Evolutionary conservation across 2,329 filamentous ascomycete species (phyloP), one percentile per base, ranked within the genome.

Genomic region (Elsinoe batatas): DNA sequence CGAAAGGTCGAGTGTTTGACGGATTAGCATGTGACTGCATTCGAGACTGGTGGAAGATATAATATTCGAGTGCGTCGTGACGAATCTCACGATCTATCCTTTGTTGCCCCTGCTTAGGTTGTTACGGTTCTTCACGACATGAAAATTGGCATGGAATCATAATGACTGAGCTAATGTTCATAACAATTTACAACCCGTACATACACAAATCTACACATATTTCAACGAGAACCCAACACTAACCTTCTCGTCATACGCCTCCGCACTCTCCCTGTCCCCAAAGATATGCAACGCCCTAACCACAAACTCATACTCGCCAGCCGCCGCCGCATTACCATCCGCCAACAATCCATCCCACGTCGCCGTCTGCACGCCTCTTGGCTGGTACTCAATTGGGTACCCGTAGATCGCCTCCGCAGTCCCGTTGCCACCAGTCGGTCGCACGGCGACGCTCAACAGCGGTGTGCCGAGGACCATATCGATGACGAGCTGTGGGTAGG

Each of bases 201-300:
- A 42, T 18, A 42, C 15, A 42, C 38, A 42, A 11, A 15, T 17
- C 43, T 51, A 51, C 36, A n/a, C 46, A 54, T 61, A 60, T 17
- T 51, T 58, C 13, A 61, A 53, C 12, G 35, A 58, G 32, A 67
- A 67, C 1, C 61, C 59, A 38, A 62, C 60, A 15, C 60, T 62
- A 32, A 60, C 60, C 3, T 61, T 60, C 13, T 58, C 53, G 18
- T 67, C 63, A 49, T 65, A 67, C 42, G 67, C 65, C 20, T 60
- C 59, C 7, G 56, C 56, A 3, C 60, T 57, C 5, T 54, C 51
- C 43, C 58, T 53, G 30, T 68, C 60, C 5, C 65, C 66, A 51
- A 64, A 67, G 26, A 67, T 61, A 47, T 60, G 62, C 33, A 68
- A 58, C 3, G 61, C 66, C n/a, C 63, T 60, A 11, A 64, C 60